Percentiles rank a stretch among this genome's conserved stretches.
Evolutionary conservation across 2,329 filamentous ascomycete genomes (phyloP).

Genomic region (Pyrenophora teres): DNA sequence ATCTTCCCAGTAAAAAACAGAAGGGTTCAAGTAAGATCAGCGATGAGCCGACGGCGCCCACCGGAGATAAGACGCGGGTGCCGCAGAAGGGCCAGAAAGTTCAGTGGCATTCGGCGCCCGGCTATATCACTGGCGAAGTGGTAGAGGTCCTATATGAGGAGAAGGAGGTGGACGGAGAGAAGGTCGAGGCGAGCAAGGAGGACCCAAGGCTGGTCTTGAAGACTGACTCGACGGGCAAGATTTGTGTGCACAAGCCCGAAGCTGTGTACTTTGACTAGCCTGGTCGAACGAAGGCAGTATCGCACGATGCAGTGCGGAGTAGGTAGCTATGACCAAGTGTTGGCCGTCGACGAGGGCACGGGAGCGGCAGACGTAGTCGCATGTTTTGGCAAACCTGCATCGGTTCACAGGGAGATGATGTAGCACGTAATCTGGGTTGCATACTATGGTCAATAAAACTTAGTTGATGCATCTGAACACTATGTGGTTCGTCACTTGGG

Average conservation of each 20-base stretch:
- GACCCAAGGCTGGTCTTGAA: constrained; percentile 52
- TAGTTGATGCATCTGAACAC: not conserved
- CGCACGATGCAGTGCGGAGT: not conserved
- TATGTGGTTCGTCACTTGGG: constrained; percentile 2
- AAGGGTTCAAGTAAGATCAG: constrained; percentile 31
- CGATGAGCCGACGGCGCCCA: constrained; percentile 24
- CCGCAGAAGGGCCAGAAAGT: constrained; percentile 51
- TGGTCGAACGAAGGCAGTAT: not conserved
- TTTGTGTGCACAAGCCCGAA: constrained; percentile 52
- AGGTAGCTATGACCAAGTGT: not conserved
- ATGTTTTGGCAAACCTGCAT: not conserved
- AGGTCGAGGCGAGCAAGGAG: constrained; percentile 49
- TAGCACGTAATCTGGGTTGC: constrained; percentile 2
- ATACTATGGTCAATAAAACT: constrained; percentile 7
- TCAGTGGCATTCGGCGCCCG: constrained; percentile 49
- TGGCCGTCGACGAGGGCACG: not conserved
- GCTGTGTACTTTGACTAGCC: constrained; percentile 50
- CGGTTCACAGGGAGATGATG: not conserved
- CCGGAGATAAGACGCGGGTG: constrained; percentile 46
- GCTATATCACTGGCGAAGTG: constrained; percentile 50
- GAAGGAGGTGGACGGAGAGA: constrained; percentile 51
- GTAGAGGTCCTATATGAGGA: constrained; percentile 49
- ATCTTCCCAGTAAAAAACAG: constrained; percentile 43
- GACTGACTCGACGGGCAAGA: constrained; percentile 47
- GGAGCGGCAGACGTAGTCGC: not conserved